Percentiles rank a stretch among this genome's conserved stretches.
Conservation (phyloP, 805 yeast genomes). For the Candida taoyuanica region DNA sequence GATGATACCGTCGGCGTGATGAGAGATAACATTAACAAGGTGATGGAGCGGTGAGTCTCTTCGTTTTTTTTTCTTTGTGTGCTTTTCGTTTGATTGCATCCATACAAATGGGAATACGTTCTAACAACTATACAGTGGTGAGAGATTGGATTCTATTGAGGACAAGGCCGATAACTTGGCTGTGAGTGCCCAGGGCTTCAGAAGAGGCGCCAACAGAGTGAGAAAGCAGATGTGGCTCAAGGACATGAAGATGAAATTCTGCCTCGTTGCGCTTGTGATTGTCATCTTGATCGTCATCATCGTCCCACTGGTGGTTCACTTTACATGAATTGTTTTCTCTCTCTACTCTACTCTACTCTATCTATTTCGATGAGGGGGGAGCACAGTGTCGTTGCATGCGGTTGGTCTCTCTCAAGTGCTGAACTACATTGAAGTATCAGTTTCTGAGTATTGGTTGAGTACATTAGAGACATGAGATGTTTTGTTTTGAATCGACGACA, state of each 20-base stretch:
- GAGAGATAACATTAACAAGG: conserved; percentile 95
- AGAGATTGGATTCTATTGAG: conserved; percentile 85
- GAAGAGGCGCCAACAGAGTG: conserved; percentile 94
- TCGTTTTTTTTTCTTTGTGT: not conserved
- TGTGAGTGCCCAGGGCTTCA: conserved; percentile 88
- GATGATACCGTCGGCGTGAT: conserved; percentile 95
- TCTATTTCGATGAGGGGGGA: not conserved
- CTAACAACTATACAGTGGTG: conserved; percentile 88
- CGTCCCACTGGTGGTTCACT: conserved; percentile 92
- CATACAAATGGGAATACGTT: conserved; percentile 53
- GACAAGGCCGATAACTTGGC: conserved; percentile 92
- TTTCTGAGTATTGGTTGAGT: too few species aligned
- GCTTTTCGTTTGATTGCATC: conserved; percentile 2
- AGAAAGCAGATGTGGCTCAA: conserved; percentile 99
- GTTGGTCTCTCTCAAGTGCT: too few species aligned
- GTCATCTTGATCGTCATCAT: conserved; percentile 79
- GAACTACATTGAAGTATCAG: too few species aligned
- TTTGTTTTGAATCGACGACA: too few species aligned
- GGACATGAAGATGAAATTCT: conserved; percentile 93
- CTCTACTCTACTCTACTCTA: not conserved
- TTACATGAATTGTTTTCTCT: conserved; percentile 32
- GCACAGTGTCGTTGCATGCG: too few species aligned
- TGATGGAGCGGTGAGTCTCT: conserved; percentile 56
- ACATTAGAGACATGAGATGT: too few species aligned
- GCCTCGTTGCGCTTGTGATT: conserved; percentile 76